Conservation (phyloP, 345 rosid species). For the Ceriops decandra region DNA sequence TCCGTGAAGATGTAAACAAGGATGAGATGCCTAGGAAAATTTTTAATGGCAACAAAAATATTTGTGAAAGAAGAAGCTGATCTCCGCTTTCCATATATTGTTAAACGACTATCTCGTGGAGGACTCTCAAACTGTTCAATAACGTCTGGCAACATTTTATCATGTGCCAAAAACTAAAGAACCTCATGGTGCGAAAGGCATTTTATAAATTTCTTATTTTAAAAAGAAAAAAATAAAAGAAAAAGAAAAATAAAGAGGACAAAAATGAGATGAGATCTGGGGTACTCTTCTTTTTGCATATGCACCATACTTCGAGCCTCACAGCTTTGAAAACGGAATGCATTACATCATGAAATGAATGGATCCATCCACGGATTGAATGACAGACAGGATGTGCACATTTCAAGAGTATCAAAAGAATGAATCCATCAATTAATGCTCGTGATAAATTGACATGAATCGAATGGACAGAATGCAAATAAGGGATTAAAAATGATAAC, state of each 20-base stretch:
- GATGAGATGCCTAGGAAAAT: neutral
- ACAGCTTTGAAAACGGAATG: slow-evolving; percentile 13
- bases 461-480: too few species aligned
- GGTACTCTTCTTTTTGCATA: neutral
- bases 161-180: slow-evolving; percentile 23
- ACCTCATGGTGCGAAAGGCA: slow-evolving; percentile 10
- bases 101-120: slow-evolving; percentile 28
- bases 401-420: neutral
- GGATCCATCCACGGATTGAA: slow-evolving; percentile 17
- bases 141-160: neutral
- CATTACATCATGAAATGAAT: slow-evolving; percentile 15
- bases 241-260: neutral
- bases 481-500: too few species aligned
- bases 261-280: neutral
- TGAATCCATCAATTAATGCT: neutral
- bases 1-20: too few species aligned
- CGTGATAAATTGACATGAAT: too few species aligned
- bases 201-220: neutral
- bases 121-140: slow-evolving; percentile 22
- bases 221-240: neutral
- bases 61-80: slow-evolving; percentile 1
- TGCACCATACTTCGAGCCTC: neutral
- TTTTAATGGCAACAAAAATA: neutral
- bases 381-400: neutral
- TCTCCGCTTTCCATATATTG: neutral